These are phyloP conservation scores for Miamiensis avidus DNA, from an alignment of 169 alveolate species.

Conservation along the genomic window DNA sequence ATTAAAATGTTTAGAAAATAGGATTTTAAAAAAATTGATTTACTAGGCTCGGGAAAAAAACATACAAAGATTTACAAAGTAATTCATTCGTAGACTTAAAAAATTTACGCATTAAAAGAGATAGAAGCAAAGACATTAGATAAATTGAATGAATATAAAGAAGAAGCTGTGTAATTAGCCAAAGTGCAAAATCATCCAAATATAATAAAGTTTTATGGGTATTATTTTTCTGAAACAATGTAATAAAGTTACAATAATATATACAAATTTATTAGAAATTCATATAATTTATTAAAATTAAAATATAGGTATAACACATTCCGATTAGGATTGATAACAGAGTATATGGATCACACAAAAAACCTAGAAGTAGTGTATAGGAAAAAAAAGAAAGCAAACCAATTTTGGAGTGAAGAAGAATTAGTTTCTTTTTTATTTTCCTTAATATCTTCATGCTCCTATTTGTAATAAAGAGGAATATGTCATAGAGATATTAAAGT, in stretches of 20 bases:
- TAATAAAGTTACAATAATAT: constrained; percentile 41
- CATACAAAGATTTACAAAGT: constrained; percentile 82
- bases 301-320: constrained; percentile 46
- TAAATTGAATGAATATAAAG: constrained; percentile 86
- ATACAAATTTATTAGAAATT: too few relatives aligned
- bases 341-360: constrained; percentile 74
- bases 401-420: constrained; percentile 73
- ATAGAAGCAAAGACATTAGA: constrained; percentile 84
- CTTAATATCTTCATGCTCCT: constrained; percentile 73
- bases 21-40: constrained; percentile 84
- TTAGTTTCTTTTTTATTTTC: constrained; percentile 71
- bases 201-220: constrained; percentile 79
- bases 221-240: constrained; percentile 83
- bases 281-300: too few relatives aligned
- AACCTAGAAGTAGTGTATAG: constrained; percentile 79
- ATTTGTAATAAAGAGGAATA: constrained; percentile 68
- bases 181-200: constrained; percentile 82
- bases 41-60: constrained; percentile 83
- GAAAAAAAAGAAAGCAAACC: constrained; percentile 61
- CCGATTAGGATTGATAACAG: constrained; percentile 81
- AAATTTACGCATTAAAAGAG: constrained; percentile 82
- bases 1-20: constrained; percentile 73
- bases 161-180: constrained; percentile 84
- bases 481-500: constrained; percentile 84
- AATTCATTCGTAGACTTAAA: constrained; percentile 68